phyloP scores from a whole-genome alignment of 2,329 filamentous ascomycete genomes.

The Paraconiothyrium sp. region DNA sequence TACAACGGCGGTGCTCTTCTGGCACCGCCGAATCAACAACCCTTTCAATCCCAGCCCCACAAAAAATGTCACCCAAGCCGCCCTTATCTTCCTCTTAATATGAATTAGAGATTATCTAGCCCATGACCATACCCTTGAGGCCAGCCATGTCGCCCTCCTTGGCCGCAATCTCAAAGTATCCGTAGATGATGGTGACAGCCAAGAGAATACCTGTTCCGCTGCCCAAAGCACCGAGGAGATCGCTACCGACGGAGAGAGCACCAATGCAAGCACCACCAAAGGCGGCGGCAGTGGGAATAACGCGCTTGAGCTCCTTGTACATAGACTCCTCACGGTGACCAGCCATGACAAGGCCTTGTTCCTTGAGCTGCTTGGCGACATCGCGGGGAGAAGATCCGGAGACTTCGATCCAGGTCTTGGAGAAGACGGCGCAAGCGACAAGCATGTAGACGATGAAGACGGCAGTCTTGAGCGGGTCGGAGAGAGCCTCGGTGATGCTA shows the following conservation, averaged over 20 bases:
- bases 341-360: conserved; percentile 99
- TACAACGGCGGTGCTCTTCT: conserved; percentile 3
- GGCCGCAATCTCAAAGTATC: conserved; percentile 98
- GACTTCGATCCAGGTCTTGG: conserved; percentile 99
- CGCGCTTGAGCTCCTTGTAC: conserved; percentile 99
- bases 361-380: conserved; percentile 99
- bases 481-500: conserved; percentile 95
- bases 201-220: conserved; percentile 97
- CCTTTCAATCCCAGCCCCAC: background rate
- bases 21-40: background rate
- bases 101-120: conserved; percentile 39
- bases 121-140: conserved; percentile 72
- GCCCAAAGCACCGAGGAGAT: conserved; percentile 94
- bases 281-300: conserved; percentile 96
- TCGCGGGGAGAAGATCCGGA: conserved; percentile 97
- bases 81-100: background rate
- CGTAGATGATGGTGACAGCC: conserved; percentile 99
- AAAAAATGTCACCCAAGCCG: conserved; percentile 6
- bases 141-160: conserved; percentile 96
- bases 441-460: conserved; percentile 99
- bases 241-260: conserved; percentile 92
- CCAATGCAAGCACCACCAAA: conserved; percentile 99
- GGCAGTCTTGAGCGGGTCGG: conserved; percentile 95
- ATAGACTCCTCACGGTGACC: conserved; percentile 99
- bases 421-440: conserved; percentile 96